Evolutionary conservation across 2,329 filamentous ascomycete species (phyloP), one percentile per base, ranked within the genome.

Genomic region (Hymenoscyphus albidus): DNA sequence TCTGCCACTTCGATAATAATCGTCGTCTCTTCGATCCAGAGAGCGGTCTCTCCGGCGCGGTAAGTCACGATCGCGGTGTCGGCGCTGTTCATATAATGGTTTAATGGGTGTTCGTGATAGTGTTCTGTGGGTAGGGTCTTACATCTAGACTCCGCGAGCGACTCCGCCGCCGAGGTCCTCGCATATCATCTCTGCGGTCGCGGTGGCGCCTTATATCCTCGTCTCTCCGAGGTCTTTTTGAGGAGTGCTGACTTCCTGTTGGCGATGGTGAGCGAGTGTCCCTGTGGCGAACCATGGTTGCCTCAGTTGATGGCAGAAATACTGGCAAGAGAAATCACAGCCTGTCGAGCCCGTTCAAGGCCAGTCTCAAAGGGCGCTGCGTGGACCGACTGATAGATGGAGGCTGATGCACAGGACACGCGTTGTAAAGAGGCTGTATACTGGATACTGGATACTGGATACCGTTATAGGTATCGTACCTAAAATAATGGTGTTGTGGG

Each of bases 241-340:
- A 86, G 79, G 87, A 88, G 79, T 85, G 84, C 77, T 90, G 88
- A 84, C 90, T 92, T 87, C 90, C 90, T 93, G 89, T 88, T 88
- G 90, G 90, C 88, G 89, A 92, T 91, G 91, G 91, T 93, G 91
- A 94, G 90, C 91, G 84, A 82, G 81, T 81, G 78, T 85, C 83
- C 81, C 82, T 83, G 78, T 82, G 82, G 78, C 83, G 82, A 81
- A 81, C 82, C 83, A 85, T 85, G 77, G 80, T 80, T 70, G 79
- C 78, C 71, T 71, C 69, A 72, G 62, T 70, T 63, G 68, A 71
- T 68, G 72, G 71, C 70, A 81, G 77, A 82, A 81, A 78, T 81
- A 82, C 70, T 74, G 69, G 67, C 67, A 65, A 65, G 63, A 22
- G 18, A 12, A 9, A 12, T 22, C 18, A 18, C 12, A 13, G 48